Conservation (phyloP, 2,329 filamentous ascomycete species). For the Ascochyta rabiei region DNA sequence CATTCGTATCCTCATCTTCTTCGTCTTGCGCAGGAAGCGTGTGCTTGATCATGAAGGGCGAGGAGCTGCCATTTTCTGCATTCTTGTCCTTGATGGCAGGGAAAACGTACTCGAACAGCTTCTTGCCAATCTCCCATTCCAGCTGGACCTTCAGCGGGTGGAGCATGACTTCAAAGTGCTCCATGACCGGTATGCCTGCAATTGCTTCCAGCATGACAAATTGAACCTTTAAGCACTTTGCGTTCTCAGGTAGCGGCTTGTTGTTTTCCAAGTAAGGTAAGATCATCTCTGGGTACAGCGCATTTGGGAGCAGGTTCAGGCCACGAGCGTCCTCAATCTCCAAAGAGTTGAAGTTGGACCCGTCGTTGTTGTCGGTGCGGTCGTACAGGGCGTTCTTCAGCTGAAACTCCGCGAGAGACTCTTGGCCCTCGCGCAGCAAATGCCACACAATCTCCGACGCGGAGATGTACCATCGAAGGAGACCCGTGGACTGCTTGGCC, state of each 20-base stretch:
- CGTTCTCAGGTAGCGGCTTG: constrained; percentile 62
- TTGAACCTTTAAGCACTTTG: constrained; percentile 89
- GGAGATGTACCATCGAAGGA: constrained; percentile 92
- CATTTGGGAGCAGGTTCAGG: constrained; percentile 86
- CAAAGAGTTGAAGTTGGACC: constrained; percentile 91
- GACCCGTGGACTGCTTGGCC: constrained; percentile 73
- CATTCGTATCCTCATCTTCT: constrained; percentile 56
- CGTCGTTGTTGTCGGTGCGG: constrained; percentile 94
- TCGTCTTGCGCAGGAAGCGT: constrained; percentile 55
- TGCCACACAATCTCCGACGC: constrained; percentile 97
- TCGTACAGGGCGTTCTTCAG: constrained; percentile 90
- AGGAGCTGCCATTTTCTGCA: constrained; percentile 59
- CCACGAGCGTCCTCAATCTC: constrained; percentile 88
- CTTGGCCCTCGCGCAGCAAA: constrained; percentile 82
- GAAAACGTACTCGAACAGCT: constrained; percentile 96
- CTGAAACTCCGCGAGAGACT: constrained; percentile 91
- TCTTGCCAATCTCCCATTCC: constrained; percentile 89
- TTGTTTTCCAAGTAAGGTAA: constrained; percentile 78
- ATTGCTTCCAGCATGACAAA: constrained; percentile 99
- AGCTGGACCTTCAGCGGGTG: constrained; percentile 94
- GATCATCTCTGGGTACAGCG: constrained; percentile 95
- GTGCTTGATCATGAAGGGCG: constrained; percentile 65
- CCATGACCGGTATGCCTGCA: constrained; percentile 94
- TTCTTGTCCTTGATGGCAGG: constrained; percentile 71
- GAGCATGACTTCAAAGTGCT: constrained; percentile 92